These are phyloP conservation scores for Cyberlindnera nakhonratchasimensis DNA, from an alignment of 805 yeast genomes.

Conservation along the genomic window DNA sequence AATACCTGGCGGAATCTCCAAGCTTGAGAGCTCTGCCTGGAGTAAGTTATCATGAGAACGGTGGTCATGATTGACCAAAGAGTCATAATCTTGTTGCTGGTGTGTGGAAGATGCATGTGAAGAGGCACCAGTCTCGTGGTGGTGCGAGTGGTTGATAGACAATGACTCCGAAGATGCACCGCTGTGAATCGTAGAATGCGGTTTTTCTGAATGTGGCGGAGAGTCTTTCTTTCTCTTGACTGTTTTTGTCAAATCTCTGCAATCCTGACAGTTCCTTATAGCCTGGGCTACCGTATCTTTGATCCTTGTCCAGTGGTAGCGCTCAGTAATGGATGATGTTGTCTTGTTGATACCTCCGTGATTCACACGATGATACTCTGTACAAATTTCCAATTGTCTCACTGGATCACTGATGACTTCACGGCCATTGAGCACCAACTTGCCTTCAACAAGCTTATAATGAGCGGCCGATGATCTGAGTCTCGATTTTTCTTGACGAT, in stretches of 20 bases:
- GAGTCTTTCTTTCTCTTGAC: constrained; percentile 18
- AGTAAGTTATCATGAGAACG: constrained; percentile 20
- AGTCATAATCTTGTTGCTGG: constrained; percentile 14
- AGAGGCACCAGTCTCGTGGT: not conserved
- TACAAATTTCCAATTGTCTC: constrained; percentile 71
- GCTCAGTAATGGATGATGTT: constrained; percentile 70
- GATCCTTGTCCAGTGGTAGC: constrained; percentile 88
- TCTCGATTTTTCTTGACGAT: constrained; percentile 84
- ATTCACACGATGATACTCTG: constrained; percentile 59
- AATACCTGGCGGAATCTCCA: constrained; percentile 27
- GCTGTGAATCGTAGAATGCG: not conserved
- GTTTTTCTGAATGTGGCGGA: constrained; percentile 5
- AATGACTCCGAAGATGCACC: constrained; percentile 5
- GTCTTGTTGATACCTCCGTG: constrained; percentile 92
- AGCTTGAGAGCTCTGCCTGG: constrained; percentile 21
- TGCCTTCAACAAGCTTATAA: constrained; percentile 68
- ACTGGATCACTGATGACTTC: constrained; percentile 80
- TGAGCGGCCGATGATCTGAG: constrained; percentile 76
- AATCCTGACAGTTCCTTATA: constrained; percentile 69
- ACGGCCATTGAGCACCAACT: constrained; percentile 68
- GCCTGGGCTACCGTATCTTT: constrained; percentile 83
- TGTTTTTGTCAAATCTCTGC: constrained; percentile 35
- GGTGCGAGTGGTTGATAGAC: constrained; percentile 1
- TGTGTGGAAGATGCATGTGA: not conserved
- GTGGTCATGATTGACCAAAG: constrained; percentile 15